A percentile compares a stretch with the other conserved stretches of the same genome.
Evolutionary conservation across 1,139 yeast genomes (phyloP).

Genomic region (Kodamaea plutei): DNA sequence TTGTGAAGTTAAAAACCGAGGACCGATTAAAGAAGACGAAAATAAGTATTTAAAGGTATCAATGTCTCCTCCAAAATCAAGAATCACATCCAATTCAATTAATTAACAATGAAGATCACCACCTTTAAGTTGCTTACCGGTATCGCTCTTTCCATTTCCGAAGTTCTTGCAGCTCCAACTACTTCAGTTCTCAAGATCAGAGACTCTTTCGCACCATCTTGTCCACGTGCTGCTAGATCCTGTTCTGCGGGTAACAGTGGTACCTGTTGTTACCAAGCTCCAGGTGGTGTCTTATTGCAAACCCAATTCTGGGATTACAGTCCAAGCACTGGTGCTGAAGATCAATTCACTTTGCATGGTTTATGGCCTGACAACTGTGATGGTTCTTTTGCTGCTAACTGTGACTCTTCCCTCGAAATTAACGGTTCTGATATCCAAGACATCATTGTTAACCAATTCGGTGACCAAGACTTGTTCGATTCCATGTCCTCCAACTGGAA

Average conservation of each 20-base stretch:
- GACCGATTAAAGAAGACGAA: too few species aligned
- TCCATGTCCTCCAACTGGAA: conserved; percentile 71
- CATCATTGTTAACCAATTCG: conserved; percentile 46
- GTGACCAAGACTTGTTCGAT: conserved; percentile 47
- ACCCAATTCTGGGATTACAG: conserved; percentile 94
- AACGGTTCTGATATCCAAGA: conserved; percentile 41
- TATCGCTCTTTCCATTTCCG: conserved; percentile 4
- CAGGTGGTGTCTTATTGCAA: conserved; percentile 82
- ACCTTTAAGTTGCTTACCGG: conserved; percentile 1
- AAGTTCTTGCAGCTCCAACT: conserved; percentile 4
- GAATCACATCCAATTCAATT: too few species aligned
- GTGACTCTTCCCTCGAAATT: conserved; percentile 58
- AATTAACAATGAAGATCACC: conserved; percentile 2
- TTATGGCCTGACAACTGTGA: conserved; percentile 82
- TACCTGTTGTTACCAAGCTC: conserved; percentile 83
- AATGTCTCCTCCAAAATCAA: too few species aligned
- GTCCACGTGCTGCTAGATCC: conserved; percentile 62
- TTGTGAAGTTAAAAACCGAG: too few species aligned
- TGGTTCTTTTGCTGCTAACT: conserved; percentile 66
- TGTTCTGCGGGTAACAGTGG: conserved; percentile 49
- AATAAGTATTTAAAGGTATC: too few species aligned
- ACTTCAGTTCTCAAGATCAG: conserved; percentile 3
- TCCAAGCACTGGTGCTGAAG: conserved; percentile 69
- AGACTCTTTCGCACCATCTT: conserved; percentile 20
- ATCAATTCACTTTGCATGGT: conserved; percentile 80